phyloP scores from a whole-genome alignment of 164 flowering plant species.

The Stephania japonica region DNA sequence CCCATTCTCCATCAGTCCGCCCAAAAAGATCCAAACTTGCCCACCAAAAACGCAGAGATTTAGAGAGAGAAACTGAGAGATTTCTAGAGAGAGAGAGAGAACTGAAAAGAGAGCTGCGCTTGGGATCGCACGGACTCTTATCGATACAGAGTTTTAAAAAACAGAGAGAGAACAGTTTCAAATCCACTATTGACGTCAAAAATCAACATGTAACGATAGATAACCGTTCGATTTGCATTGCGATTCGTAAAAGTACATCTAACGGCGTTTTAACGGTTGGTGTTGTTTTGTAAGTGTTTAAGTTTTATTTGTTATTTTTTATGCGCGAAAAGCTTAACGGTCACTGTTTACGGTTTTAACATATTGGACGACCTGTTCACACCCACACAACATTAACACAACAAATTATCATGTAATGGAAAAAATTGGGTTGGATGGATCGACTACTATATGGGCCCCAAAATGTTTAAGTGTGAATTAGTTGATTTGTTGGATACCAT shows the following conservation, averaged over 20 bases:
- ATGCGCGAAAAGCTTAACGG: constrained; percentile 35
- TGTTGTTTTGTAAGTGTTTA: not conserved
- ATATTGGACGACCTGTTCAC: not conserved
- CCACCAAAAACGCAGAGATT: not conserved
- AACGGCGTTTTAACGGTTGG: no score
- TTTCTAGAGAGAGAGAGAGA: not conserved
- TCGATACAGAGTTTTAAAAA: not conserved
- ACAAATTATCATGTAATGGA: no score
- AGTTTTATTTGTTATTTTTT: not conserved
- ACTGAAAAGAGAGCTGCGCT: not conserved
- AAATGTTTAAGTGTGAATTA: no score
- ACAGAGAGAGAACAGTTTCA: no score
- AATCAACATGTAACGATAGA: no score
- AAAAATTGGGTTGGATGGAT: no score
- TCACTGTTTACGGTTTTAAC: constrained; percentile 5
- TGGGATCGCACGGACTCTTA: constrained; percentile 8
- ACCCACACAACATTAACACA: no score
- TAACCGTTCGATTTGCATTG: no score
- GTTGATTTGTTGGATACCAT: no score
- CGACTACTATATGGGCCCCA: no score
- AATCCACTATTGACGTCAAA: no score
- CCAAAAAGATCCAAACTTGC: not conserved
- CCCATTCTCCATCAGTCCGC: constrained; percentile 31
- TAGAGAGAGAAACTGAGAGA: not conserved
- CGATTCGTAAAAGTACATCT: no score